Percentiles rank a stretch among this genome's conserved stretches.
These are phyloP conservation scores for Platanthera guangdongensis DNA, from an alignment of 106 monocot species.

Conservation along the genomic window DNA sequence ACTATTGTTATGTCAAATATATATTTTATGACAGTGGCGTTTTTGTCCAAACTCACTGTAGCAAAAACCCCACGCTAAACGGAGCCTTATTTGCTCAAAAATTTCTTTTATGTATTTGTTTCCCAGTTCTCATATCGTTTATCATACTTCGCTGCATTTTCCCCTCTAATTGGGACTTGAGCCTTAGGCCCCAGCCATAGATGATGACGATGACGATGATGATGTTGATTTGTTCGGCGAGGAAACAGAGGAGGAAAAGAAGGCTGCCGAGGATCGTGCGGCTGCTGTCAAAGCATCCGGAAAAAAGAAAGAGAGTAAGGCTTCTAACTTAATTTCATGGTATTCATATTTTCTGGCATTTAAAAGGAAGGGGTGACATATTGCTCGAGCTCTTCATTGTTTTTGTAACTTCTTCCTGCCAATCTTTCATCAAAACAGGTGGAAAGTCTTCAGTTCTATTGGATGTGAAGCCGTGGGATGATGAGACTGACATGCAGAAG, in stretches of 20 bases:
- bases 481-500: conserved; percentile 94
- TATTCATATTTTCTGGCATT: neutral
- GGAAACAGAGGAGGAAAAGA: conserved; percentile 97
- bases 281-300: conserved; percentile 71
- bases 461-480: conserved; percentile 98
- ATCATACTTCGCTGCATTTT: neutral
- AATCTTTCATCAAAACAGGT: conserved; percentile 28
- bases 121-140: neutral
- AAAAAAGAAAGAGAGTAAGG: conserved; percentile 86
- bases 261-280: conserved; percentile 74
- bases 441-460: conserved; percentile 93
- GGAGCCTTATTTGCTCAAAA: too few species aligned
- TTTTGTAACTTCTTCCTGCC: neutral
- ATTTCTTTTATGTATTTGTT: too few species aligned
- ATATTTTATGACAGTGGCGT: too few species aligned
- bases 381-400: neutral
- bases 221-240: conserved; percentile 96
- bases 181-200: conserved; percentile 45
- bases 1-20: too few species aligned
- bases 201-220: conserved; percentile 60
- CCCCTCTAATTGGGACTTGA: neutral
- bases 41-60: too few species aligned
- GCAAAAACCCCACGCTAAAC: too few species aligned
- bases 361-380: neutral
- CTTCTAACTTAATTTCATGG: neutral